Evolutionary conservation across 441 rosid species (phyloP), one percentile per base, ranked within the genome.

Genomic region (Geranium incanum): DNA sequence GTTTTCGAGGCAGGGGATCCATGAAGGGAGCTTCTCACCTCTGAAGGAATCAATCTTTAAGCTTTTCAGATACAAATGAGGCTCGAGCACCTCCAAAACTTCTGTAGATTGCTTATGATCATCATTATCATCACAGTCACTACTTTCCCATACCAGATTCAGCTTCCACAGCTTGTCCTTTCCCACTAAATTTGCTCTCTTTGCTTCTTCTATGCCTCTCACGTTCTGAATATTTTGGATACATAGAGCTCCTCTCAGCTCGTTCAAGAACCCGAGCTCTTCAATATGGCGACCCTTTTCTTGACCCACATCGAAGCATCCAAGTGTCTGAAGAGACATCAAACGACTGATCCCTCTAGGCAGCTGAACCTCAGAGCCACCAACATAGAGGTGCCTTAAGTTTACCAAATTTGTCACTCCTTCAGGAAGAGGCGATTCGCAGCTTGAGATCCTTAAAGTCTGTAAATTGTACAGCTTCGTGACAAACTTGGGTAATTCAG

Each of bases 1-100:
- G 4, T 52, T 52, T 52, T 52, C 60, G 60, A 52, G 60, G 19
- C 15, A 18, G 18, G 60, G 60, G 15, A 52, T 52, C 60, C 60
- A 52, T 13, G 60, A 52, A 2, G 60, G 60, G 19, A 52, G 60
- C 15, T 52, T 52, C 60, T 52, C 60, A 13, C 60, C 60, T 4
- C 19, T n/a, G 60, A 52, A 52, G 16, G 19, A n/a, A 15, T 52
- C 15, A 3, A 52, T 15, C 18, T 18, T n/a, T n/a, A 52, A 52
- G 60, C 60, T 52, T 52, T 52, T n/a, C n/a, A 52, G 60, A 18
- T 52, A 52, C 5, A 45, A 33, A 68, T 66, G 69, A 72, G 74
- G 74, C n/a, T 48, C 5, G 23, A 65, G 64, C 11, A 45, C 69
- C 23, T 72, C 74, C n/a, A 72, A 2, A 4, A 72, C 69, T 0